Conservation (phyloP, 129 eudicot genomes). For the Lonicera japonica region DNA sequence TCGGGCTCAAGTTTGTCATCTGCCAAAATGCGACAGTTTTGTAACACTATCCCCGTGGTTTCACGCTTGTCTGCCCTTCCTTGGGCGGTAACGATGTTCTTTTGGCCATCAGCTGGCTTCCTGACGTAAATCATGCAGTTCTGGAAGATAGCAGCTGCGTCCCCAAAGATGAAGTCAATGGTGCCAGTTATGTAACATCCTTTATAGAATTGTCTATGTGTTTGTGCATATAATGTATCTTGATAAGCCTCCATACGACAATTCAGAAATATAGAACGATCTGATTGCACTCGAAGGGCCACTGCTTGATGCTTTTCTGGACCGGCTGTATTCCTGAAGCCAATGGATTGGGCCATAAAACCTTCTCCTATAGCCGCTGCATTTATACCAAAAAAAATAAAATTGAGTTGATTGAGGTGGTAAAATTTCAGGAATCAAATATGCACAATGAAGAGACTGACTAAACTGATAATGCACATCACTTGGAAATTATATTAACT, state of each 20-base stretch:
- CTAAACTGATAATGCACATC: too few relatives aligned
- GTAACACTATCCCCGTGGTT: constrained; percentile 67
- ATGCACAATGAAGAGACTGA: too few relatives aligned
- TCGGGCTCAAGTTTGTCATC: constrained; percentile 30
- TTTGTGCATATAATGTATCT: constrained; percentile 57
- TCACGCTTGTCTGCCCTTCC: constrained; percentile 55
- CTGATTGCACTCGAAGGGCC: constrained; percentile 65
- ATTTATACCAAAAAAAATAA: not conserved
- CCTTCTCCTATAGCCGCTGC: constrained; percentile 72
- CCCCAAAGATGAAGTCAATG: constrained; percentile 67
- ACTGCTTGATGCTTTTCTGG: constrained; percentile 84
- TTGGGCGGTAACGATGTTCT: constrained; percentile 65
- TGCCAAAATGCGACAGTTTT: constrained; percentile 49
- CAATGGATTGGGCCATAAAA: constrained; percentile 56
- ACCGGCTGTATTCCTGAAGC: constrained; percentile 77
- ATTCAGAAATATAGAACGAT: constrained; percentile 56
- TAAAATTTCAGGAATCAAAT: too few relatives aligned
- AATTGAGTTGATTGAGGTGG: too few relatives aligned
- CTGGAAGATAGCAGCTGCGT: constrained; percentile 69
- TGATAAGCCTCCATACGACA: constrained; percentile 78
- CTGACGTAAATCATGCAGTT: constrained; percentile 46
- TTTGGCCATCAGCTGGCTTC: constrained; percentile 60
- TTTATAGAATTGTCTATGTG: constrained; percentile 69
- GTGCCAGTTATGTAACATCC: constrained; percentile 67
- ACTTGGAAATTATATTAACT: too few relatives aligned